These are phyloP conservation scores for rapeseed (Brassica napus) DNA, from an alignment of 345 rosid species.

Conservation along the genomic window DNA sequence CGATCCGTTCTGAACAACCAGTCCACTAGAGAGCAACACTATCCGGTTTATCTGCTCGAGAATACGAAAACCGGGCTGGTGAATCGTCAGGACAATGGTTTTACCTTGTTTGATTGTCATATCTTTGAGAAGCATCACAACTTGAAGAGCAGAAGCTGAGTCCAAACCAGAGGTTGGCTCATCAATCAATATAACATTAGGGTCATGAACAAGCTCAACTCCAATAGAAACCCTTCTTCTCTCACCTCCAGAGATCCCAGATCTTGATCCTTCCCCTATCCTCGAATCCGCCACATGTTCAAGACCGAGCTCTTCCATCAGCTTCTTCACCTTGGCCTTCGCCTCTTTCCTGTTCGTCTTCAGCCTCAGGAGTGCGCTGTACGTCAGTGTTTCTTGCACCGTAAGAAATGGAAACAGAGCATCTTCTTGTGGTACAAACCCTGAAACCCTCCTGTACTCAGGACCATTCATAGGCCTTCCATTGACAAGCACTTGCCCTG, in stretches of 20 bases:
- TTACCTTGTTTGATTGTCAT: conserved; percentile 71
- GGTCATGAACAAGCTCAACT: conserved; percentile 89
- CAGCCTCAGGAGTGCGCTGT: conserved; percentile 76
- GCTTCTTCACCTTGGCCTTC: conserved; percentile 49
- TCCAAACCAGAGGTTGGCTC: conserved; percentile 98
- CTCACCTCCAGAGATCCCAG: conserved; percentile 89
- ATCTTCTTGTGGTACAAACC: conserved; percentile 87
- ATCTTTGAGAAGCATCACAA: conserved; percentile 60
- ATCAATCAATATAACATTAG: conserved; percentile 77
- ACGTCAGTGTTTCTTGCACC: conserved; percentile 79
- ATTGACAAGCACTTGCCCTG: conserved; percentile 71
- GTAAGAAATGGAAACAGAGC: conserved; percentile 81
- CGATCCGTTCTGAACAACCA: conserved; percentile 60
- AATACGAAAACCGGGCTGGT: conserved; percentile 90
- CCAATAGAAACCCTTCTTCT: conserved; percentile 87
- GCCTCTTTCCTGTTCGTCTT: conserved; percentile 55
- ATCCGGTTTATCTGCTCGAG: conserved; percentile 68
- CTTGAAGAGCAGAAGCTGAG: conserved; percentile 83
- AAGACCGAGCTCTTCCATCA: conserved; percentile 74
- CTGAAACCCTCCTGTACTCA: conserved; percentile 63
- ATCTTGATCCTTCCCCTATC: conserved; percentile 60
- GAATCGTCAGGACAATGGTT: conserved; percentile 80
- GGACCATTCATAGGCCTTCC: conserved; percentile 54
- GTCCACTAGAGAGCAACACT: conserved; percentile 71
- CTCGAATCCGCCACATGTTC: conserved; percentile 61